phyloP scores from a whole-genome alignment of 148 eudicot species.

The Heliamphora exappendiculata region DNA sequence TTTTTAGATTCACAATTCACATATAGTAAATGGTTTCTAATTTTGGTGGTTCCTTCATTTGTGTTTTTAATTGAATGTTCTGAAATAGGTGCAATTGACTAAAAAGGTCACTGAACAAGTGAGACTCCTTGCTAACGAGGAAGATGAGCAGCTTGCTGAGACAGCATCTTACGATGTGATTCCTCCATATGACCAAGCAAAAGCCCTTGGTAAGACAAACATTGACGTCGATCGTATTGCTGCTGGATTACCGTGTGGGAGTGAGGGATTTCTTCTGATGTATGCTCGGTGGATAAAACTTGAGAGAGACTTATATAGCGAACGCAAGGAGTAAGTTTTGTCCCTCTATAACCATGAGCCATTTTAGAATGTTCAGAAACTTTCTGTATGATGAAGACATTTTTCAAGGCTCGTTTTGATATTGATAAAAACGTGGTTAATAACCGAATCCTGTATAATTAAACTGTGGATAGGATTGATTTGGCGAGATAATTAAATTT shows the following conservation, averaged over 20 bases:
- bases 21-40: background rate
- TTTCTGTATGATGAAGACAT: too few relatives aligned
- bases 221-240: constrained; percentile 95
- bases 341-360: background rate
- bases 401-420: background rate
- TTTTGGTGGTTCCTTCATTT: background rate
- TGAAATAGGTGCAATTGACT: constrained; percentile 63
- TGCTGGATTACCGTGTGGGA: constrained; percentile 97
- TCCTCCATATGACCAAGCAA: constrained; percentile 96
- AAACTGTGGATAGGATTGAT: background rate
- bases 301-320: constrained; percentile 88
- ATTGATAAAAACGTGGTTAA: background rate
- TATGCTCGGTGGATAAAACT: constrained; percentile 98
- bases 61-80: background rate
- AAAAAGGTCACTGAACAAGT: constrained; percentile 96
- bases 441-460: background rate
- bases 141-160: constrained; percentile 66
- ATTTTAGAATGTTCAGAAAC: background rate
- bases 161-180: constrained; percentile 61
- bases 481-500: too few relatives aligned
- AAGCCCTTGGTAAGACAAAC: constrained; percentile 89
- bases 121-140: constrained; percentile 69
- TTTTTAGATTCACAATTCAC: background rate
- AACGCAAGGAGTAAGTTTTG: constrained; percentile 79
- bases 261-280: constrained; percentile 97